Evolutionary conservation across 2,329 filamentous ascomycete genomes (phyloP).

Genomic region (Rutstroemia sydowiana): DNA sequence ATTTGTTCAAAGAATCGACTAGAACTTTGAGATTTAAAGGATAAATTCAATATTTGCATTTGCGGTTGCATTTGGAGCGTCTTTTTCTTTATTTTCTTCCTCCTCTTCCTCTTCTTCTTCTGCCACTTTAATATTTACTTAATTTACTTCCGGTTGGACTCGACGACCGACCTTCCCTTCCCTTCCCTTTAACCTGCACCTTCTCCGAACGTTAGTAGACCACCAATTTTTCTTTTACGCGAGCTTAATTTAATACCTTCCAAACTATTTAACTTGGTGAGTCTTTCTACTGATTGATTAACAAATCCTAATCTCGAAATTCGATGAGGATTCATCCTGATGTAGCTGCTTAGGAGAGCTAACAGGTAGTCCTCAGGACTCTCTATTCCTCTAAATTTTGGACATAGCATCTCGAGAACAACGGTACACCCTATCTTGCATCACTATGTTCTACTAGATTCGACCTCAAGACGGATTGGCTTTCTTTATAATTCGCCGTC

Average conservation of each 20-base stretch:
- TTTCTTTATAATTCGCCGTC: not conserved
- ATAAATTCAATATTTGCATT: not conserved
- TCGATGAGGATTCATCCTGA: too few relatives aligned
- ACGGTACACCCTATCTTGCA: not conserved
- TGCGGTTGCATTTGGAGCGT: not conserved
- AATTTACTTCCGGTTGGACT: too few relatives aligned
- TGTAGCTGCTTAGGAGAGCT: not conserved
- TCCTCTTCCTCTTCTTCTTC: not conserved
- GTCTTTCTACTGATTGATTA: not conserved
- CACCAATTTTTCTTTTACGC: too few relatives aligned
- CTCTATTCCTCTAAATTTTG: conserved; percentile 1
- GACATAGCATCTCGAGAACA: not conserved
- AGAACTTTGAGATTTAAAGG: not conserved
- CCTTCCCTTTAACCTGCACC: not conserved
- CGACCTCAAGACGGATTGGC: not conserved
- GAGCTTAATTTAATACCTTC: too few relatives aligned
- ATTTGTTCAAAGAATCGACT: not conserved
- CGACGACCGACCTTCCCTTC: too few relatives aligned
- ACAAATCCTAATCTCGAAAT: too few relatives aligned
- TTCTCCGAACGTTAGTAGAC: too few relatives aligned
- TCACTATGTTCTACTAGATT: conserved; percentile 2
- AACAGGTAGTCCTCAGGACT: not conserved
- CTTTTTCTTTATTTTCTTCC: not conserved
- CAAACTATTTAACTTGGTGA: not conserved
- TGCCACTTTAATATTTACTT: not conserved